Evolutionary conservation across 495 filamentous ascomycete genomes (phyloP), one percentile per base, ranked within the genome.

Genomic region (Annulohypoxylon nitens): DNA sequence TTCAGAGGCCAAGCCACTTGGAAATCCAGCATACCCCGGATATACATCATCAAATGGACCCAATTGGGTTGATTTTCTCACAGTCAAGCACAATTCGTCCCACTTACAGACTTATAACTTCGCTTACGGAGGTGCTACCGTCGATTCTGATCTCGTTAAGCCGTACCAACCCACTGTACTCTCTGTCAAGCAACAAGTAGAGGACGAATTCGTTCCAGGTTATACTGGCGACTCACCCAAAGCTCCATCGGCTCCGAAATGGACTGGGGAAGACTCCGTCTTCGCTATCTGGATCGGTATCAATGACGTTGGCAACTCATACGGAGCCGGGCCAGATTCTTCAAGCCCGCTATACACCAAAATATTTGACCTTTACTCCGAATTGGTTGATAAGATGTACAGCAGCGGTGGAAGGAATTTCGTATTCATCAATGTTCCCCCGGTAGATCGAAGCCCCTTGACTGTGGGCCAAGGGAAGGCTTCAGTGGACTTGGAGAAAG

Each of bases 221-320:
- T 86, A 83, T 50, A 85, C 84, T 43, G 79, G 75, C 36, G 74
- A 70, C 18, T 78, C 82, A 11, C 74, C 80, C 12, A 71, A 54
- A 53, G 65, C 75, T 0, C 76, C 80, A 6, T 57, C 63, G 0
- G 79, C 79, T 2, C 88, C 88, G 16, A 83, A 86, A 2, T 94
- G 92, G 93, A 85, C 81, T 10, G 83, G 87, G 2, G 75, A 82
- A 6, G 82, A 92, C 65, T 83, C 86, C 0, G 83, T 95, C 30
- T 92, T 93, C 78, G 87, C 86, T 2, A 81, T 92, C 48, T 96
- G 90, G 86, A 90, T 94, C 60, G 92, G 93, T 37, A 90, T 96
- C 69, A 96, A 96, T 69, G 93, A 96, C 71, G 85, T 94, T 11
- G 90, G 91, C 1, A 90, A 90, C 75, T 84, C 83, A 20, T 93